Evolutionary conservation across 73 alveolate genomes (phyloP).

Genomic region (Symbiodinium pilosum): DNA sequence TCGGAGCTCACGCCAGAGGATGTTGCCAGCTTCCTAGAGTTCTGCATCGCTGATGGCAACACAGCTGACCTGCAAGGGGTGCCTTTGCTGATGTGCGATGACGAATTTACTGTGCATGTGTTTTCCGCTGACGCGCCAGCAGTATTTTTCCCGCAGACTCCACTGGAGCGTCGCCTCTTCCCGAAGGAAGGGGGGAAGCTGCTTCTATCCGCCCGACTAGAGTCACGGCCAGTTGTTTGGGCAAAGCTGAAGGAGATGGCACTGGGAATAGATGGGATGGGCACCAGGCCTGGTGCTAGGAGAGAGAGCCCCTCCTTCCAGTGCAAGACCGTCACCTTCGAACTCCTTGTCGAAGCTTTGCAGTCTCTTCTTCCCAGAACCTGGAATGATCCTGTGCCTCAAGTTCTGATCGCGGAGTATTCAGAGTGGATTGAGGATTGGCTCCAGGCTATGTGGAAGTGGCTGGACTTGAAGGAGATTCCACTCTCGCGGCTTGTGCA

Average conservation of each 20-base stretch:
- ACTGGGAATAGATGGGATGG: not conserved
- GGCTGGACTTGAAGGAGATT: conserved; percentile 57
- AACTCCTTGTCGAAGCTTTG: conserved; percentile 34
- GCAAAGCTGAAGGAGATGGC: conserved; percentile 63
- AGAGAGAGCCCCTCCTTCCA: conserved; percentile 7
- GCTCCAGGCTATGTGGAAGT: conserved; percentile 89
- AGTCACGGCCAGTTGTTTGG: conserved; percentile 68
- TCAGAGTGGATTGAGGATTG: conserved; percentile 79
- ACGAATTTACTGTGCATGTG: conserved; percentile 52
- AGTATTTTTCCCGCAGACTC: conserved; percentile 50
- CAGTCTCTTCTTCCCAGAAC: conserved; percentile 41
- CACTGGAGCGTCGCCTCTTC: conserved; percentile 71
- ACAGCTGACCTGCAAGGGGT: conserved; percentile 37
- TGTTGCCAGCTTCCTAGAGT: conserved; percentile 65
- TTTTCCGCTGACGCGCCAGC: not conserved
- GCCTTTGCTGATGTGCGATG: conserved; percentile 79
- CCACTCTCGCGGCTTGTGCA: conserved; percentile 24
- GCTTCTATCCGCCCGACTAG: conserved; percentile 21
- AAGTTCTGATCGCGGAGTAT: not conserved
- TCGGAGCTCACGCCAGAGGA: conserved; percentile 76
- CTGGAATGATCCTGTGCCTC: conserved; percentile 40
- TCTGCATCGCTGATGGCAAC: conserved; percentile 41
- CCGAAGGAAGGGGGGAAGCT: conserved; percentile 72
- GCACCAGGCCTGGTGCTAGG: conserved; percentile 1
- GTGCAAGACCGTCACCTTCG: conserved; percentile 50